Evolutionary conservation across 2,329 filamentous ascomycete species (phyloP), one percentile per base, ranked within the genome.

Genomic region (Davidsoniella virescens): DNA sequence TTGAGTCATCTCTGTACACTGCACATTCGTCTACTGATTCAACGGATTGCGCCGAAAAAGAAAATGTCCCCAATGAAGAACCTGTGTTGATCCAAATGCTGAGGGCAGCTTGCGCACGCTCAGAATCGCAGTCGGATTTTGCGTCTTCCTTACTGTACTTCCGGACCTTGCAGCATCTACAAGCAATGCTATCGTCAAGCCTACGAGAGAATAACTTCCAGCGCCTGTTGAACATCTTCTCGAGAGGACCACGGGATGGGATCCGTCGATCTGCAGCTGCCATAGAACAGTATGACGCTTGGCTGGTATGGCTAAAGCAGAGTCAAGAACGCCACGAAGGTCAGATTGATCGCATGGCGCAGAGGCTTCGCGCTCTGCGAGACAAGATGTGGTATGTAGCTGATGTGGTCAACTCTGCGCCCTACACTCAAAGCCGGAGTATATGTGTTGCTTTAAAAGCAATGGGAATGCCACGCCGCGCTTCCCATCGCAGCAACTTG

Each of bases 321-420:
- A 86, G 82, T 20, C 80, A 90, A 58, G 83, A 87, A 58, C 76
- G 83, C 2, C 80, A 87, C 44, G 85, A 90, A 58, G 74, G 72
- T 2, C 73, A 78, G 10, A 80, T 88, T 36, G 82, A 87, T 39
- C 72, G 77, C 4, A 84, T 87, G 76, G 83, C 86, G 72, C 71
- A 72, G 52, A 77, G 78, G 4, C 71, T 92, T 37, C 77, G 80
- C 52, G 80, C 82, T 18, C 71, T 95, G 38, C 78, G 92, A 40
- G 85, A 94, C 62, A 96, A 96, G 70, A 94, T 96, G 85, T 98
- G 92, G 92, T 98, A 94, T 62, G 84, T 92, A 54, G 90, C 85
- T 1, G 87, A 95, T 62, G 88, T 96, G 25, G 82, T 86, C 55
- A 88, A 90, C 58, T 95, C 92, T 3, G 84, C 80, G 45, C 78